Base-by-base conservation (phyloP, 257 asterid species). In the Linaria vulgaris region DNA sequence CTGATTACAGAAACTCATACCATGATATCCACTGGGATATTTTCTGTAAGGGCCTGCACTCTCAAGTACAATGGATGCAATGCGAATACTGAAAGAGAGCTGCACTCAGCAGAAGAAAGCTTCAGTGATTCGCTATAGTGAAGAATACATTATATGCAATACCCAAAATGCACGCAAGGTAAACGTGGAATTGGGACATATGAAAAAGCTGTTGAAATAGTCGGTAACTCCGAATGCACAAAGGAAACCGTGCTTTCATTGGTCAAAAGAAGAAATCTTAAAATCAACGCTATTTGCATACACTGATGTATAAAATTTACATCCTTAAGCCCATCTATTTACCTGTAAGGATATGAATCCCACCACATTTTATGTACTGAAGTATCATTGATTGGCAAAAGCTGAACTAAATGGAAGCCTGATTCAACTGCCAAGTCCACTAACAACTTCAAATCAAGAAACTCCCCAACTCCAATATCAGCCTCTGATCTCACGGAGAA, bases 301-400 rank as follows among this genome's bases (percentile, higher is more conserved):
- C 17, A 19, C 23, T 16, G 37, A 52, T 23, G 3, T 27, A 55
- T 4, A 12, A n/a, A 62, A 43, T 11, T 17, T 59, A 43, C 51
- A 31, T 4, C 54, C 54, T 61, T 43, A 39, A 19, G 54, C 54
- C 55, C 20, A 12, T 39, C 57, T 14, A 24, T 64, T 69, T 74
- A 94, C 99, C 99, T 94, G 88, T 94, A 94, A 20, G 99, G 97
- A 76, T 94, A 94, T 16, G 99, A 94, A 81, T 94, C 99, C 97
- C 97, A 94, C 99, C 99, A 94, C 99, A 90, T 94, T 68, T 75
- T 68, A 38, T 94, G 78, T 25, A 94, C 99, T n/a, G 99, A 94
- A 52, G 99, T 94, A 76, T 94, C 99, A 50, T 94, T 90, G 50
- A 94, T 82, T 20, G 99, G 99, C 84, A 94, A 77, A 50, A 90